A percentile compares a stretch with the other conserved stretches of the same genome.
Conservation (phyloP, 2,329 filamentous ascomycete genomes). For the Monascus ruber region DNA sequence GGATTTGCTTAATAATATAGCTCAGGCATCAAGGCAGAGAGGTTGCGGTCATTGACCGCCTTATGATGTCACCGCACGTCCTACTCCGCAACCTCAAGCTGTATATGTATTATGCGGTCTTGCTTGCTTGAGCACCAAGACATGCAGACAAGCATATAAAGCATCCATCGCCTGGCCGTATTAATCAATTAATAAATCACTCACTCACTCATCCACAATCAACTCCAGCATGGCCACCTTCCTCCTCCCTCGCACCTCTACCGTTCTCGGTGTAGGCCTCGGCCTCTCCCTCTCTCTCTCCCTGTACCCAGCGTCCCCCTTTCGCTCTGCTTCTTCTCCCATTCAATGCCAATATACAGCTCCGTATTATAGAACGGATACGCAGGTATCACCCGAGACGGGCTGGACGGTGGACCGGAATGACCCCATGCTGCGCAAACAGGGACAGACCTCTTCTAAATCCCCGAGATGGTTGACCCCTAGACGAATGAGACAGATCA, state of each 20-base stretch:
- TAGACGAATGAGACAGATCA: conserved; percentile 30
- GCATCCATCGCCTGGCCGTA: too few relatives aligned
- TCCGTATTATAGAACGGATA: conserved; percentile 11
- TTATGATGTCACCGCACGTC: too few relatives aligned
- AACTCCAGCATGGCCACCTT: conserved; percentile 5
- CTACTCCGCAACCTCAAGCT: too few relatives aligned
- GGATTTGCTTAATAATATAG: too few relatives aligned
- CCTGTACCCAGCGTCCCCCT: conserved; percentile 22
- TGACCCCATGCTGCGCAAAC: conserved; percentile 13
- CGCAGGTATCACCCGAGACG: conserved; percentile 9
- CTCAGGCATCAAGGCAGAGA: too few relatives aligned
- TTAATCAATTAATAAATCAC: too few relatives aligned
- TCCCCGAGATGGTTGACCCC: conserved; percentile 6
- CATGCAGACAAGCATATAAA: too few relatives aligned
- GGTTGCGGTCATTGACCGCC: too few relatives aligned
- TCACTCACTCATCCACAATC: too few relatives aligned
- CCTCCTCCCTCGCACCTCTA: conserved; percentile 15
- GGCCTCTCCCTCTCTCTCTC: conserved; percentile 24
- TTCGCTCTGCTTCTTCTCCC: conserved; percentile 18
- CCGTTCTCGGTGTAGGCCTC: conserved; percentile 22
- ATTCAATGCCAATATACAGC: conserved; percentile 28
- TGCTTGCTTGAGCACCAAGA: too few relatives aligned
- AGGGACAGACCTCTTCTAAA: conserved; percentile 10
- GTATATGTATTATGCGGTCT: too few relatives aligned
- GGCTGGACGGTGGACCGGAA: conserved; percentile 16